A percentile compares a stretch with the other conserved stretches of the same genome.
These are phyloP conservation scores for Lipomyces sp. DNA, from an alignment of 805 yeast species.

Conservation along the genomic window DNA sequence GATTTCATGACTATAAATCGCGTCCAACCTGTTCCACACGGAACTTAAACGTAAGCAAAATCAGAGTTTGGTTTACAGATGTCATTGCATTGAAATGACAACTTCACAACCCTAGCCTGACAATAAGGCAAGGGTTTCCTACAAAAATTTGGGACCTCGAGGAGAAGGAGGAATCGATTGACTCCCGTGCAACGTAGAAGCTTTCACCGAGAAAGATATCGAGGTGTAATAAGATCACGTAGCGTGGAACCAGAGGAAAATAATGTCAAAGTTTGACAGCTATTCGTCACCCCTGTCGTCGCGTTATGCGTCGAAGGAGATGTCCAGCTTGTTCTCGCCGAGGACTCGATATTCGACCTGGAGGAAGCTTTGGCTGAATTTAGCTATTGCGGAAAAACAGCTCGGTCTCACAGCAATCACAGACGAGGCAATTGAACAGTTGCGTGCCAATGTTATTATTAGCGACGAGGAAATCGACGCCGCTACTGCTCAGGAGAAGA, in stretches of 20 bases:
- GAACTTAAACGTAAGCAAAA: no score
- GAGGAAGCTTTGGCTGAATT: constrained; percentile 95
- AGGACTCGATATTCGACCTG: constrained; percentile 96
- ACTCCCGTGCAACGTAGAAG: no score
- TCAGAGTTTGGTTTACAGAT: no score
- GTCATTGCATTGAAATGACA: no score
- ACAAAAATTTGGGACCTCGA: no score
- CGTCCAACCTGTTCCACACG: no score
- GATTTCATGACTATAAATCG: no score
- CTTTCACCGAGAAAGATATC: no score
- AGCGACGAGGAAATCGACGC: constrained; percentile 90
- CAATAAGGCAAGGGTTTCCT: no score
- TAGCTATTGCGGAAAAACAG: constrained; percentile 94
- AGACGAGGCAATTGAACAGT: constrained; percentile 89
- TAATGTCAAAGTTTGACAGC: constrained; percentile 61
- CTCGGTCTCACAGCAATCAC: constrained; percentile 83
- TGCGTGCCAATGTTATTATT: constrained; percentile 75
- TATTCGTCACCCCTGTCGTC: constrained; percentile 93
- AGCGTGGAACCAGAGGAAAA: not conserved
- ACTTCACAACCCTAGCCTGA: no score
- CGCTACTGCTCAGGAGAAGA: constrained; percentile 93
- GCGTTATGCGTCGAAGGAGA: constrained; percentile 96
- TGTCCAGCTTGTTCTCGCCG: constrained; percentile 89
- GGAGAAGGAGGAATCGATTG: no score
- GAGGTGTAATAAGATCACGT: not conserved